Percentiles rank a stretch among this genome's conserved stretches.
phyloP scores from a whole-genome alignment of 805 yeast genomes.

The Vanderwaltozyma yarrowii region DNA sequence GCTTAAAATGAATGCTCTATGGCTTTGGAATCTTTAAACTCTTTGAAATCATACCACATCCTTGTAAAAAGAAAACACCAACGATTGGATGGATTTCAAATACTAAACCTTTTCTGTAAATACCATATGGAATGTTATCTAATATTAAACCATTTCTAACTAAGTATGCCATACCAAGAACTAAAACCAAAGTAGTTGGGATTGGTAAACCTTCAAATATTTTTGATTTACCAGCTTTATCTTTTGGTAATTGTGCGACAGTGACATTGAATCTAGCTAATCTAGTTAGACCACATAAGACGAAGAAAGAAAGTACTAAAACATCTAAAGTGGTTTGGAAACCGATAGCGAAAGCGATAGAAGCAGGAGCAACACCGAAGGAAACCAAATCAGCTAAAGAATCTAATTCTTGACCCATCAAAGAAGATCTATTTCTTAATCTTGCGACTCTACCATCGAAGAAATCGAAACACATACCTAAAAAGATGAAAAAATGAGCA shows the following conservation, averaged over 20 bases:
- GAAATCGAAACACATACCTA: conserved; percentile 91
- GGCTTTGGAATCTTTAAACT: conserved; percentile 87
- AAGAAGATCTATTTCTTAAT: conserved; percentile 78
- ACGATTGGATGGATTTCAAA: conserved; percentile 70
- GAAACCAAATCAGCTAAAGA: conserved; percentile 91
- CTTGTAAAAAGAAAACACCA: conserved; percentile 59
- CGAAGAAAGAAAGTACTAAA: conserved; percentile 68
- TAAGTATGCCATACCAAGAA: conserved; percentile 58
- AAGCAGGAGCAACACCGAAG: conserved; percentile 93
- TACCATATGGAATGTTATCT: conserved; percentile 57
- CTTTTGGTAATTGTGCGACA: conserved; percentile 87
- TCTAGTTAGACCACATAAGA: conserved; percentile 86
- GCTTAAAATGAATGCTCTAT: conserved; percentile 9
- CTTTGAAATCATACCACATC: conserved; percentile 87
- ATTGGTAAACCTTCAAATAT: conserved; percentile 96
- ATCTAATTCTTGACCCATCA: conserved; percentile 96
- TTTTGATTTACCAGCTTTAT: conserved; percentile 72
- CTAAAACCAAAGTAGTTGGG: conserved; percentile 76
- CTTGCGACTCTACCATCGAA: conserved; percentile 97
- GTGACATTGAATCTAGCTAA: conserved; percentile 94
- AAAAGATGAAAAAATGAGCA: conserved; percentile 80
- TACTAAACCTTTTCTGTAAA: conserved; percentile 41
- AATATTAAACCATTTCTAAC: conserved; percentile 43
- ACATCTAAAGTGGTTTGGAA: conserved; percentile 77
- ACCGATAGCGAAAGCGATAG: conserved; percentile 86